Base-by-base conservation (phyloP, 179 eudicot species). In the Sideroxylon spinosum region DNA sequence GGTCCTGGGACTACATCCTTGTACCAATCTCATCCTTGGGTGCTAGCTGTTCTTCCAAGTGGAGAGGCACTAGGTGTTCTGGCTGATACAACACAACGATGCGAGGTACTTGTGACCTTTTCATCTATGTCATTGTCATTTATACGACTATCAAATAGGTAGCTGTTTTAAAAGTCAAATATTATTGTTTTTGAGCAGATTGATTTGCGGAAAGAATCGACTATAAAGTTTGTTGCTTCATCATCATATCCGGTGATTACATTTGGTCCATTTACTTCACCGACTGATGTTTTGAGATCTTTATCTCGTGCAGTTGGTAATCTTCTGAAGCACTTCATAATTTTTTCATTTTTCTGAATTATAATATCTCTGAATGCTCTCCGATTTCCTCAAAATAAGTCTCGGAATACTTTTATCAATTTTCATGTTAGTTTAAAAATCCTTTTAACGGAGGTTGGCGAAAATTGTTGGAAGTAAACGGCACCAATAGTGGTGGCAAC, bases 1-100 rank as follows among this genome's bases (percentile, higher is more conserved):
- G 99, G 97, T 62, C 68, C 95, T 61, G 90, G 91, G 82, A 93
- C 95, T 46, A 90, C 98, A 71, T 93, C 98, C 44, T 85, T 95
- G 68, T 95, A 93, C 82, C 98, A 95, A 83, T 95, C 98, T 70
- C 98, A 95, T 83, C 98, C 99, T 72, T 95, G 99, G 99, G 92
- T 95, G 60, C 87, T 95, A 23, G 99, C 89, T 53, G 86, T 95
- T 84, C 88, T 93, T 67, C 97, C 98, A 20, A 86, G 76, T 78
- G 99, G 97, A 75, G 91, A 93, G 77, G 87, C 98, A 79, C 63
- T 95, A 68, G 99, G 99, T 50, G 88, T 95, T 83, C 98, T 95
- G 49, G 99, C 94, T 63, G 99, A 95, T 90, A 91, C 99, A 73
- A 93, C 98, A 61, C 79, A 80, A 46, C 98, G 99, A 2, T 95